Evolutionary conservation across 768 basidiomycete species (phyloP).

Genomic region (Collybia nuda): DNA sequence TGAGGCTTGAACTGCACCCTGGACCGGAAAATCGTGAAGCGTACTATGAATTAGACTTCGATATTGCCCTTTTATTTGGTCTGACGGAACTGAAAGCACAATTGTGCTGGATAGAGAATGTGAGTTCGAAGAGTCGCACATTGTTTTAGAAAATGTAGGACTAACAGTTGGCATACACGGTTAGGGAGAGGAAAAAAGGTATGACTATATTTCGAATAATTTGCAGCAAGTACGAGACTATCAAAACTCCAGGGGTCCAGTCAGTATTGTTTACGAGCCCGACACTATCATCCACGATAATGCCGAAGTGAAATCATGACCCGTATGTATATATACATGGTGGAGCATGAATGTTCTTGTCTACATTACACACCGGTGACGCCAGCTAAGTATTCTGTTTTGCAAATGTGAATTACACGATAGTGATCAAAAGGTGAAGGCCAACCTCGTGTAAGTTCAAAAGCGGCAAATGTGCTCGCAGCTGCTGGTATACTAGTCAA

Average conservation of each 20-base stretch:
- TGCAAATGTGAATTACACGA: neutral
- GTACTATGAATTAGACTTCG: slow-evolving; percentile 15
- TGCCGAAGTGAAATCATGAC: no score
- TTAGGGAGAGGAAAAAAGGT: no score
- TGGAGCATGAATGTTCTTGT: neutral
- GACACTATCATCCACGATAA: neutral
- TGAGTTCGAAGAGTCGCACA: neutral
- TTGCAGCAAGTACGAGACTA: neutral
- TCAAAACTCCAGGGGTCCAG: slow-evolving; percentile 26
- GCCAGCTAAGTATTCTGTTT: slow-evolving; percentile 34
- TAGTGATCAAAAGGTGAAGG: neutral
- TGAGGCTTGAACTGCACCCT: slow-evolving; percentile 1
- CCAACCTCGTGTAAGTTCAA: slow-evolving; percentile 77
- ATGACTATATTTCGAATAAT: no score
- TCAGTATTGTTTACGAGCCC: slow-evolving; percentile 32
- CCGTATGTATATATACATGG: no score
- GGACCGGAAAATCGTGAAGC: neutral
- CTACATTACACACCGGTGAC: slow-evolving; percentile 30
- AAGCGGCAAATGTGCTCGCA: slow-evolving; percentile 87
- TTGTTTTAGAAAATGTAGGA: no score
- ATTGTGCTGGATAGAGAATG: slow-evolving; percentile 18
- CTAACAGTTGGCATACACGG: no score
- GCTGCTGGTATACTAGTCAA: slow-evolving; percentile 81
- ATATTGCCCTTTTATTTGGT: slow-evolving; percentile 18
- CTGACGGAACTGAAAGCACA: slow-evolving; percentile 21